Evolutionary conservation across 2,329 filamentous ascomycete species (phyloP).

Genomic region (Seiridium cupressi): DNA sequence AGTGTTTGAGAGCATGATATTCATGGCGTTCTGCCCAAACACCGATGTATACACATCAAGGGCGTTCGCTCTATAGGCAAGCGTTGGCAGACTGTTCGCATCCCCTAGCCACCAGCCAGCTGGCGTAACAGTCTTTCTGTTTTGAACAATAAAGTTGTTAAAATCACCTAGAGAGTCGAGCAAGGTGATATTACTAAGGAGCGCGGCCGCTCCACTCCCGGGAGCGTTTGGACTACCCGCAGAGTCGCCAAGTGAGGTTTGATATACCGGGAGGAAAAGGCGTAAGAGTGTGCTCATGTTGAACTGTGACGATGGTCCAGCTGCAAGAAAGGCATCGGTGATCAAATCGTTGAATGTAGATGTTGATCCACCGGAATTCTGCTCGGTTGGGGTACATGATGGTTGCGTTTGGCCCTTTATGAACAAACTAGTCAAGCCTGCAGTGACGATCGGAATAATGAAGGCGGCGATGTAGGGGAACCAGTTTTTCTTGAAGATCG

Average conservation of each 20-base stretch:
- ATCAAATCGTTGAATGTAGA: constrained; percentile 30
- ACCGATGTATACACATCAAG: constrained; percentile 55
- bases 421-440: constrained; percentile 76
- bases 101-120: constrained; percentile 79
- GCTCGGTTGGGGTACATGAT: constrained; percentile 28
- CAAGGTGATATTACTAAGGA: constrained; percentile 40
- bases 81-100: constrained; percentile 54
- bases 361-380: constrained; percentile 31
- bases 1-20: constrained; percentile 65
- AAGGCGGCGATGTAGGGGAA: constrained; percentile 74
- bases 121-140: constrained; percentile 68
- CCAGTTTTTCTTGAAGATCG: constrained; percentile 75
- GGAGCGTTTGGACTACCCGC: constrained; percentile 9
- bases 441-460: constrained; percentile 74
- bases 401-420: constrained; percentile 43
- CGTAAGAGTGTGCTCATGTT: constrained; percentile 22
- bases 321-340: constrained; percentile 35
- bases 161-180: constrained; percentile 69
- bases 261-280: constrained; percentile 41
- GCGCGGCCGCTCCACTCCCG: constrained; percentile 12
- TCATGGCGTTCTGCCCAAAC: constrained; percentile 63
- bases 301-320: constrained; percentile 44
- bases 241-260: constrained; percentile 16
- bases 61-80: constrained; percentile 69
- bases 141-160: constrained; percentile 58